Evolutionary conservation across 2,329 filamentous ascomycete genomes (phyloP), one percentile per base, ranked within the genome.

Genomic region (Diplodia corticola): DNA sequence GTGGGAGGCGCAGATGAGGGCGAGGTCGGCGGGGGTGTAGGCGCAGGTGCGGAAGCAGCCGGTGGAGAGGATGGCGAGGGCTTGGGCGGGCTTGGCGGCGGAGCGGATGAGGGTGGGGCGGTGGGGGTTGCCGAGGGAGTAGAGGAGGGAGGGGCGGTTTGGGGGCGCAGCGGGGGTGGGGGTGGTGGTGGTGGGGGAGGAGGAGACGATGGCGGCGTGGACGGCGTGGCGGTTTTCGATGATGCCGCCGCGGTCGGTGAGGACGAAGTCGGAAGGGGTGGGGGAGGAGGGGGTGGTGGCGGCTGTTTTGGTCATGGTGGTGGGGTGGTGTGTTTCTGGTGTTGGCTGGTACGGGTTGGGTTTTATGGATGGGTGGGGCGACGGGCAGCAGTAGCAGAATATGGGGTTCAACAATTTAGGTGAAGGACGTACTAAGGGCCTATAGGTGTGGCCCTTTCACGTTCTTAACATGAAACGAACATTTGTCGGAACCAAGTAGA

Each of bases 1-100:
- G 67, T 84, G 81, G 0, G 81, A 84, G 2, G 81, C 80, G 66
- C 82, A 83, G 74, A 81, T 80, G 1, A 84, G 70, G 0, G 80
- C 82, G 1, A 84, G 67, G 37, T 84, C 82, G 3, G 72, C 76
- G 1, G 79, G 75, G 20, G 79, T 73, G 26, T 83, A 77, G 60
- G 73, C 80, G 55, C 5, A 48, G 9, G 71, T 66, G 1, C 81
- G 76, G 24, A 79, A 70, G 1, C 71, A 77, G 0, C 79, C 80
- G 0, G 79, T 81, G 64, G 82, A 79, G 0, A 81, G 67, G 4
- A 83, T 74, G 4, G 80, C 80, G 5, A 83, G 73, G 0, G 81
- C 78, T 69, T 83, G 81, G 0, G 75, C 76, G 0, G 80, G 80
- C 63, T 84, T 84, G n/a, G 79, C 78, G 2, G 80, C 76, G 4